Base-by-base conservation (phyloP, 108 stramenopile species). In the Stephanodiscus triporus region DNA sequence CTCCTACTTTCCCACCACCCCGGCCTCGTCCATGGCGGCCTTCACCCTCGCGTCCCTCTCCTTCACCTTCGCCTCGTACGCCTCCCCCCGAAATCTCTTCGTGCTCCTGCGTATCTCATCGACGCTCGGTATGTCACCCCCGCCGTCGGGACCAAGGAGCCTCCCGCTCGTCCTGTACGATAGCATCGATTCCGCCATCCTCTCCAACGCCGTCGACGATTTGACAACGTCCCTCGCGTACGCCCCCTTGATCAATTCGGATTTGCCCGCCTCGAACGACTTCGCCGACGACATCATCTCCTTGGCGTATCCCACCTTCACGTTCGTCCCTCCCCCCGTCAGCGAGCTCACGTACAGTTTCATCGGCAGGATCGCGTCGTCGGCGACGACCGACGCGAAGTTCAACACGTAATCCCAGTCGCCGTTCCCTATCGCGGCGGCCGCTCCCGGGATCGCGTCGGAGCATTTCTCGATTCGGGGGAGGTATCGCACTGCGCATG, bases 361-460 rank as follows among this genome's bases (percentile, higher is more conserved):
- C 88, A 95, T 83, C 30, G 95, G 95, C 17, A 95, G 80, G 32
- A 95, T 82, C 17, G 95, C 83, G 71, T 93, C 84, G 62, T 93
- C 95, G 2, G 91, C 92, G 34, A 88, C 80, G 29, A 88, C 88
- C 10, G 63, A 76, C 68, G 86, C 86, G 79, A 95, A 95, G 16
- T 77, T 71, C 8, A 66, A 63, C 0, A 82, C 89, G 6, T 70
- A 61, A 42, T 89, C 87, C 94, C 94, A 95, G 53, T 92, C 85
- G 13, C 60, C 81, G 10, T 65, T 63, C 30, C 83, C 91, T 62
- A 95, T 90, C 22, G 76, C 69, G 17, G 59, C 72, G 0, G 91
- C 85, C 14, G 76, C 87, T n/a, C 59, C 72, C 3, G 88, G 84
- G 43, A 95, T 91, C 43, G 85, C 87, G 69, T 91, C 88, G 60